Conservation (phyloP, 2,329 filamentous ascomycete genomes). For the Scopulariopsis brevicaulis region DNA sequence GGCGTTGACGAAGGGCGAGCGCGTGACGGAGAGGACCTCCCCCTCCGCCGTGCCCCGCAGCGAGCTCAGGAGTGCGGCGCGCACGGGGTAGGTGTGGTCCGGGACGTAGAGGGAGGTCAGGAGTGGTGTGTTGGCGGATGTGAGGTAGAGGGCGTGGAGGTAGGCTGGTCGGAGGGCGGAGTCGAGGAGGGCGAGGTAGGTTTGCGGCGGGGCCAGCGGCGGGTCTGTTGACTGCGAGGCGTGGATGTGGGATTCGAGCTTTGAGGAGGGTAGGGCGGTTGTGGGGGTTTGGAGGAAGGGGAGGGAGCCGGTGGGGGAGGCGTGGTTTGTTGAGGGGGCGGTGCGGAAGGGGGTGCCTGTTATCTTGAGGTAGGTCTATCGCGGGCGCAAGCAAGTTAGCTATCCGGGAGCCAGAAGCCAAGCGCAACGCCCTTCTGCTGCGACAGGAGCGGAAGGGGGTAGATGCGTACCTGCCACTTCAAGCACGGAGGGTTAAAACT, state of each 20-base stretch:
- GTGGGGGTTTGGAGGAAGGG: slow-evolving; percentile 65
- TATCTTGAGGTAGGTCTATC: slow-evolving; percentile 72
- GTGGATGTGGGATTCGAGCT: slow-evolving; percentile 52
- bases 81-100: slow-evolving; percentile 49
- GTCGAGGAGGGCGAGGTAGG: slow-evolving; percentile 69
- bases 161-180: slow-evolving; percentile 72
- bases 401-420: neutral
- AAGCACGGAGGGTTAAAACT: slow-evolving; percentile 90
- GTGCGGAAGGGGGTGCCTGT: slow-evolving; percentile 55
- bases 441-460: too few species aligned
- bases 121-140: slow-evolving; percentile 54
- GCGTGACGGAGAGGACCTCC: slow-evolving; percentile 57
- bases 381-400: neutral
- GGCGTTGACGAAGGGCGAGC: slow-evolving; percentile 21
- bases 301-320: slow-evolving; percentile 77
- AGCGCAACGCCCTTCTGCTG: too few species aligned
- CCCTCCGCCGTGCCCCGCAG: slow-evolving; percentile 62
- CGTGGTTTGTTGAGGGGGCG: slow-evolving; percentile 77
- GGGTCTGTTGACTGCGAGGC: slow-evolving; percentile 34
- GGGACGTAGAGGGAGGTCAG: slow-evolving; percentile 64
- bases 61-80: slow-evolving; percentile 48
- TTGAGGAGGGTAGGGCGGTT: slow-evolving; percentile 18
- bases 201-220: slow-evolving; percentile 43
- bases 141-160: slow-evolving; percentile 76
- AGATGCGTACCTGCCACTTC: slow-evolving; percentile 78